These are phyloP conservation scores for Gelatoporia subvermispora DNA, from an alignment of 768 basidiomycete species.

Conservation along the genomic window DNA sequence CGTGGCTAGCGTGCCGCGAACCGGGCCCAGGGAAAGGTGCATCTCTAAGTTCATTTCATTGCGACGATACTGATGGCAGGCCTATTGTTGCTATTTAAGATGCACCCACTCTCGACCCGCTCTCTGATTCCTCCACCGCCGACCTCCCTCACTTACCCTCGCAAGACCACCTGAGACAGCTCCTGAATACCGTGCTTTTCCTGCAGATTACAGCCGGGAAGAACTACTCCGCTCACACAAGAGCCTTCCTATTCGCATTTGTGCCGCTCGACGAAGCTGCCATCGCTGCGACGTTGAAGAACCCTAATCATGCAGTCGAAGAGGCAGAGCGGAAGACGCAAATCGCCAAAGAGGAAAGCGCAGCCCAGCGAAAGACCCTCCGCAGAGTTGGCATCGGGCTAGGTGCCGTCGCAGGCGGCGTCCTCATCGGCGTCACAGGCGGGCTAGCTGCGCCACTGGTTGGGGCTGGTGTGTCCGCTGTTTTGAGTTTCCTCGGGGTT, in stretches of 20 bases:
- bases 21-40: conserved; percentile 31
- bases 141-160: conserved; percentile 37
- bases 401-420: conserved; percentile 50
- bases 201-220: conserved; percentile 43
- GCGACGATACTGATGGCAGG: too few relatives aligned
- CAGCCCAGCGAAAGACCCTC: conserved; percentile 34
- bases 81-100: conserved; percentile 18
- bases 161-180: conserved; percentile 31
- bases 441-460: conserved; percentile 55
- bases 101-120: conserved; percentile 35
- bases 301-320: conserved; percentile 42
- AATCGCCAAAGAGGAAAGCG: conserved; percentile 36
- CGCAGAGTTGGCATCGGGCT: conserved; percentile 46
- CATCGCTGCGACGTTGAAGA: conserved; percentile 42
- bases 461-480: conserved; percentile 45
- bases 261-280: conserved; percentile 39
- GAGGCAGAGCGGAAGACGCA: conserved; percentile 40
- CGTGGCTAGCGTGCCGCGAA: conserved; percentile 42
- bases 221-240: conserved; percentile 46
- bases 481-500: conserved; percentile 47
- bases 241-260: conserved; percentile 39
- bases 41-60: too few relatives aligned
- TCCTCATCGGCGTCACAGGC: conserved; percentile 53
- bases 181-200: conserved; percentile 49
- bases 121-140: conserved; percentile 41